Percentiles rank a stretch among this genome's conserved stretches.
Evolutionary conservation across 768 basidiomycete genomes (phyloP).

Genomic region (Suillus brevipes): DNA sequence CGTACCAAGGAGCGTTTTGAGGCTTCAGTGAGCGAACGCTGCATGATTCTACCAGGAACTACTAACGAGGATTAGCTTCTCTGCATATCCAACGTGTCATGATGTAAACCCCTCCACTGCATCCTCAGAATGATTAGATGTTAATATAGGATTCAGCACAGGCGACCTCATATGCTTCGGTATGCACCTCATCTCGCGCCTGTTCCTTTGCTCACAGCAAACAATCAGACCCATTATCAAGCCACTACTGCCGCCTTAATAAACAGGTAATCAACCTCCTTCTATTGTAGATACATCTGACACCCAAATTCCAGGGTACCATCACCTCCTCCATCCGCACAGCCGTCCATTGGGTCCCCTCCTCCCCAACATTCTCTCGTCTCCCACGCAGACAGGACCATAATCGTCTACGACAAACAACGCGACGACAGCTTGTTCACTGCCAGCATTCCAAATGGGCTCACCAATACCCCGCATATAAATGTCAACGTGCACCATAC

Average conservation of each 20-base stretch:
- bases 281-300: conserved; percentile 13
- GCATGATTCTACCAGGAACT: conserved; percentile 62
- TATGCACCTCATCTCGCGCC: conserved; percentile 33
- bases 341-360: conserved; percentile 88
- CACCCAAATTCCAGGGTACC: conserved; percentile 51
- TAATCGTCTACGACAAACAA: conserved; percentile 89
- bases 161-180: conserved; percentile 98
- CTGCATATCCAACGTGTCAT: conserved; percentile 87
- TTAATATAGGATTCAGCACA: conserved; percentile 88
- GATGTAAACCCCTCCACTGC: conserved; percentile 82
- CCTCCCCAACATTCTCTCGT: conserved; percentile 76
- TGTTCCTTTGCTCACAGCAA: conserved; percentile 10
- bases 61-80: conserved; percentile 80
- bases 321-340: conserved; percentile 82
- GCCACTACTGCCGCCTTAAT: conserved; percentile 83
- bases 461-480: conserved; percentile 31
- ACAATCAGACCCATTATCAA: conserved; percentile 68
- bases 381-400: conserved; percentile 86
- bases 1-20: conserved; percentile 79
- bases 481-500: conserved; percentile 28
- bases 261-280: conserved; percentile 58
- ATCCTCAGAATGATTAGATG: conserved; percentile 75
- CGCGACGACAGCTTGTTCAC: conserved; percentile 82
- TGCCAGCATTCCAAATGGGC: conserved; percentile 51
- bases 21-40: conserved; percentile 39